A percentile compares a stretch with the other conserved stretches of the same genome.
These are phyloP conservation scores for Pythium pyrilobum DNA, from an alignment of 352 stramenopile genomes.

Conservation along the genomic window DNA sequence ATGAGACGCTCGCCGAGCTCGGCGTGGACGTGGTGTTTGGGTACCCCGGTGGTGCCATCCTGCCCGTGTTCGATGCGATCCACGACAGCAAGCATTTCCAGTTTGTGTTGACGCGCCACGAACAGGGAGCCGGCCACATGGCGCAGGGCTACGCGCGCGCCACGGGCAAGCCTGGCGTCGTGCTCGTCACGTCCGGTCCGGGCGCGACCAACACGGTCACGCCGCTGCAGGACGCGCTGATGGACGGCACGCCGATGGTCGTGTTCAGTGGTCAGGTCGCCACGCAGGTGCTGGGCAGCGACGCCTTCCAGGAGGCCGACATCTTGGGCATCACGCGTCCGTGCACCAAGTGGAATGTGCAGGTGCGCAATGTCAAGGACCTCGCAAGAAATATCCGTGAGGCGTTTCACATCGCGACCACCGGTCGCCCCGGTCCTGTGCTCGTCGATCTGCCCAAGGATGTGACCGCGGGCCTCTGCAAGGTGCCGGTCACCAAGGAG, in stretches of 20 bases:
- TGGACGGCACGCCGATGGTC: slow-evolving; percentile 93
- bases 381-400: slow-evolving; percentile 94
- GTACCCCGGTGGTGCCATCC: slow-evolving; percentile 91
- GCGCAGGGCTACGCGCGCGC: slow-evolving; percentile 80
- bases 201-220: slow-evolving; percentile 94
- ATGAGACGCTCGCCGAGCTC: slow-evolving; percentile 90
- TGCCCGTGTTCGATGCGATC: slow-evolving; percentile 94
- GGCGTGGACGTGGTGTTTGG: slow-evolving; percentile 91
- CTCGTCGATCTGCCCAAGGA: slow-evolving; percentile 96
- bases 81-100: slow-evolving; percentile 82
- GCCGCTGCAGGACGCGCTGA: slow-evolving; percentile 91
- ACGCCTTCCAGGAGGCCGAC: slow-evolving; percentile 92
- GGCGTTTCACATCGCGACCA: slow-evolving; percentile 94
- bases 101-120: slow-evolving; percentile 77
- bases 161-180: slow-evolving; percentile 87
- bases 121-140: slow-evolving; percentile 84
- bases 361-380: slow-evolving; percentile 94
- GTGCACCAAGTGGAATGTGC: slow-evolving; percentile 96
- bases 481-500: slow-evolving; percentile 60
- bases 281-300: slow-evolving; percentile 86
- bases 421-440: slow-evolving; percentile 91
- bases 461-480: slow-evolving; percentile 82
- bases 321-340: slow-evolving; percentile 83
- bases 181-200: slow-evolving; percentile 91
- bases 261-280: slow-evolving; percentile 94